Conservation (phyloP, 768 basidiomycete species). For the Xanthoconium stramineum region DNA sequence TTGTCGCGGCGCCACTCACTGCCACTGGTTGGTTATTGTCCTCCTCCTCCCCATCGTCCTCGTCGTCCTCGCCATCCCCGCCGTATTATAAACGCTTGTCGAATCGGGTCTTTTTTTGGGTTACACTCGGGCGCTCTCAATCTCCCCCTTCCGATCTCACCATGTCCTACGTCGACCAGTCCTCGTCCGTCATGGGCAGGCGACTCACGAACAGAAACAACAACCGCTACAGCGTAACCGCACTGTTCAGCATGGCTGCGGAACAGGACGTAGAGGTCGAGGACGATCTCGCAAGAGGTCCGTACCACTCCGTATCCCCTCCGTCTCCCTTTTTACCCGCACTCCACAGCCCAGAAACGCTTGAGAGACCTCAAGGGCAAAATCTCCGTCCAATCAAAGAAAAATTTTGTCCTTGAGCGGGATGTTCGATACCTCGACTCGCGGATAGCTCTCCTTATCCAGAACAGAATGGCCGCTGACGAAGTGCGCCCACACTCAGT, state of each 20-base stretch:
- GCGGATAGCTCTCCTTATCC: conserved; percentile 94
- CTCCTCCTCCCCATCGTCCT: not conserved
- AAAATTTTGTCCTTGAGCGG: conserved; percentile 98
- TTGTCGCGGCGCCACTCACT: conserved; percentile 10
- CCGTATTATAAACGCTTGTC: not conserved
- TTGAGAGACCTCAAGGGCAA: conserved; percentile 93
- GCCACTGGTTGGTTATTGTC: conserved; percentile 12
- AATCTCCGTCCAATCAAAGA: conserved; percentile 98
- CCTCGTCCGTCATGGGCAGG: conserved; percentile 66
- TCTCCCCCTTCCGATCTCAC: not conserved
- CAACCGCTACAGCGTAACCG: conserved; percentile 94
- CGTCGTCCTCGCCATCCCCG: not conserved
- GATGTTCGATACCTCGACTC: conserved; percentile 98
- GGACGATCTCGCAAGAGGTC: conserved; percentile 93
- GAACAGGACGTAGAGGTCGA: conserved; percentile 98
- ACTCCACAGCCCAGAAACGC: conserved; percentile 85
- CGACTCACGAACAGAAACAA: conserved; percentile 89
- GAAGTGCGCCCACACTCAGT: conserved; percentile 54
- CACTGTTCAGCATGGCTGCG: conserved; percentile 95
- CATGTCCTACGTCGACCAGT: conserved; percentile 63
- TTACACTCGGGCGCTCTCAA: not conserved
- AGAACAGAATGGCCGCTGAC: conserved; percentile 96
- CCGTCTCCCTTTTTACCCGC: not conserved
- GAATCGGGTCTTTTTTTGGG: conserved; percentile 1
- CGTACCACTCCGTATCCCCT: conserved; percentile 23